Evolutionary conservation across 2,329 filamentous ascomycete genomes (phyloP), one percentile per base, ranked within the genome.

Genomic region (Clonostachys rosea): DNA sequence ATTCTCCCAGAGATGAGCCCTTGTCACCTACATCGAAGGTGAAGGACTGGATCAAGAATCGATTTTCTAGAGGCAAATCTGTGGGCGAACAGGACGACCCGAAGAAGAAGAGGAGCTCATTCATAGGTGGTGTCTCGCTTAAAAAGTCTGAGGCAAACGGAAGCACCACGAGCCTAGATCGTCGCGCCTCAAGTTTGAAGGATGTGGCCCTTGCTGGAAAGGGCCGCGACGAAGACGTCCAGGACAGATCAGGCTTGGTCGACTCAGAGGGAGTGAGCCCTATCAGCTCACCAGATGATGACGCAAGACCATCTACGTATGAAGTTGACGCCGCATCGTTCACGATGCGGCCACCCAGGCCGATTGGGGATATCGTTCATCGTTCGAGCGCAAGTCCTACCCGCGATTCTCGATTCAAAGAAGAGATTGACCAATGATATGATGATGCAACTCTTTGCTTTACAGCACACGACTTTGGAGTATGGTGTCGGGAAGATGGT

Each of bases 321-420:
- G 49, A 50, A 5, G 52, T 53, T 7, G 51, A 52, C 12, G 44
- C 49, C 33, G 53, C 48, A 3, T 55, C 51, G 16, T 36, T 49
- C 7, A 54, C 55, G 17, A 61, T 74, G 12, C 64, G 64, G 20
- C 65, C 71, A 9, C 73, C 72, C 2, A 58, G 59, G 12, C 61
- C 57, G 2, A 61, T 74, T 8, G 56, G 53, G 34, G 66, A 68
- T 12, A 54, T 59, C 14, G 57, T 55, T 0, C 53, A 52, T 17
- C 60, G 63, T n/a, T 65, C 68, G 43, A 71, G 71, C 42, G 69
- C 69, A 45, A 83, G 78, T 59, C 78, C 79, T 1, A 73, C 65
- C 5, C 66, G 81, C 46, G 78, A 79, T 51, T 81, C 81, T 37
- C 76, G 70, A 54, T 86, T 86, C 53, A 69, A 68, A 43, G 82